Evolutionary conservation across 2,329 filamentous ascomycete species (phyloP).

Genomic region (Zopfia rhizophila): DNA sequence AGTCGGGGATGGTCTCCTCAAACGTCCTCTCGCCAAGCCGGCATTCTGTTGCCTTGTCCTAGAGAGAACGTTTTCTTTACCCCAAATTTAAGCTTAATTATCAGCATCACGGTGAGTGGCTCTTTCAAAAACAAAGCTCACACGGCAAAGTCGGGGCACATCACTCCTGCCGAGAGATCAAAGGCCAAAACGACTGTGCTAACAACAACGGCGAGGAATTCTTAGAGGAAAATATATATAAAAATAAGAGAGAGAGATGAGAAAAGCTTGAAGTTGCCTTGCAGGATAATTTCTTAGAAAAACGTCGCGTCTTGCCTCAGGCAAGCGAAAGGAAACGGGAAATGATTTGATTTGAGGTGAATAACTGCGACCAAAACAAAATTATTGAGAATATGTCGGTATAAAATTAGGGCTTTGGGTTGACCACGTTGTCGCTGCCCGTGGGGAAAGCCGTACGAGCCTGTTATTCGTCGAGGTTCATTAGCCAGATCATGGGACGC

Average conservation of each 20-base stretch:
- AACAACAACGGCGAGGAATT: neutral
- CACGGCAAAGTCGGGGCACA: conserved; percentile 5
- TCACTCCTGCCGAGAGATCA: neutral
- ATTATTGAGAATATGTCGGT: neutral
- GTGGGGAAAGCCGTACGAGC: neutral
- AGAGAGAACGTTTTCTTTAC: conserved; percentile 4
- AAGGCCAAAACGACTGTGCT: neutral
- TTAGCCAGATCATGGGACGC: conserved; percentile 19
- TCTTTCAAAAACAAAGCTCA: neutral
- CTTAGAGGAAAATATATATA: neutral
- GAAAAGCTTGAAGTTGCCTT: neutral
- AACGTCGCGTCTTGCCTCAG: too few relatives aligned
- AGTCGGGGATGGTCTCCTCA: neutral
- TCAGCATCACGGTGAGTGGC: conserved; percentile 16
- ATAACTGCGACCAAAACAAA: too few relatives aligned
- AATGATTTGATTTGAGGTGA: too few relatives aligned
- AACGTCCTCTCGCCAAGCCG: conserved; percentile 25
- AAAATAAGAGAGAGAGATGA: neutral
- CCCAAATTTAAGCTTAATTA: conserved; percentile 28
- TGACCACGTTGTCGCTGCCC: conserved; percentile 8
- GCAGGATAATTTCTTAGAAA: neutral
- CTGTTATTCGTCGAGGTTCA: conserved; percentile 10
- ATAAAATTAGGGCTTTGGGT: conserved; percentile 5
- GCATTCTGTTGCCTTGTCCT: conserved; percentile 10
- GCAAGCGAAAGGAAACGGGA: neutral